Base-by-base conservation (phyloP, 2,329 filamentous ascomycete genomes). In the Nigrograna mackinnonii region DNA sequence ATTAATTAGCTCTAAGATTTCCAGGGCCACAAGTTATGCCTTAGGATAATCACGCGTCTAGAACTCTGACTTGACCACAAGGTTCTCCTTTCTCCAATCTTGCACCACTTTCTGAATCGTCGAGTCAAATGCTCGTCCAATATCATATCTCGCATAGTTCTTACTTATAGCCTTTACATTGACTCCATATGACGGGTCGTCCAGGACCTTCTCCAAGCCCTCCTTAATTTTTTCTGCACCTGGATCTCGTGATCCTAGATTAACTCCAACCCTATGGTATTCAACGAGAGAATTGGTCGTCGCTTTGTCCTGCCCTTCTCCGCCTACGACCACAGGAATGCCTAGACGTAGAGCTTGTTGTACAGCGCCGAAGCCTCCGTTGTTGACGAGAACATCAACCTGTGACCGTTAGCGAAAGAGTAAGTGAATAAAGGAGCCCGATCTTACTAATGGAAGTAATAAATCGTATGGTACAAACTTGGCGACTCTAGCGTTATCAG, bases 381-480 rank as follows among this genome's bases (percentile, higher is more conserved):
- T 79, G 9, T 68, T 68, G 13, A 79, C 63, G 19, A 79, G 75
- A 1, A 75, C 65, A 31, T 61, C 54, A 14, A 54, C 53, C 46
- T 76, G 46, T 28, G 1, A 4, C 9, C 24, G 24, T 28, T 28
- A 28, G 16, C 22, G 16, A 18, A n/a, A n/a, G n/a, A n/a, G n/a
- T n/a, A n/a, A n/a, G n/a, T n/a, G n/a, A n/a, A n/a, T n/a, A n/a
- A n/a, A 4, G 20, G 9, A 19, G n/a, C 17, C 17, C 19, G 20
- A 13, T 49, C 52, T 44, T 44, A 55, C 54, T 6, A 49, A 21
- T 5, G 70, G 69, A 1, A 80, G 60, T 1, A 79, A 44, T 0
- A 66, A 58, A 43, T 79, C 74, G 46, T 78, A 79, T 3, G 75
- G 67, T 3, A 80, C 55, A 49, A 75, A 78, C 52, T 79, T 74